These are phyloP conservation scores for Crucihimalaya himalaica DNA, from an alignment of 345 rosid genomes.

Conservation along the genomic window DNA sequence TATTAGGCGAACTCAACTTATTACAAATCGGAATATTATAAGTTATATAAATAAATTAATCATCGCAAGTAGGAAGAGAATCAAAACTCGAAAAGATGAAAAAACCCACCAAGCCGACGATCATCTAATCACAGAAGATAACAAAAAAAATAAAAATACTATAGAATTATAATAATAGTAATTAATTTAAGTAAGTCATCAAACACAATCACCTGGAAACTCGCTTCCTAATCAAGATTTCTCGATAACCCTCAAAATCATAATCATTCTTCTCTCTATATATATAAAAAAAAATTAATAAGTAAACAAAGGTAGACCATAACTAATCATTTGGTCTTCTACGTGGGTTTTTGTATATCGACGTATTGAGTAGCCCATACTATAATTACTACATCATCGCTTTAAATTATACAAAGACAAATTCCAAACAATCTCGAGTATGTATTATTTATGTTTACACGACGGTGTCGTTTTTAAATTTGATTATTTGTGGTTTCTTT, in stretches of 20 bases:
- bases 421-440: slow-evolving; percentile 37
- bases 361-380: slow-evolving; percentile 34
- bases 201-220: slow-evolving; percentile 35
- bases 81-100: slow-evolving; percentile 30
- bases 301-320: slow-evolving; percentile 28
- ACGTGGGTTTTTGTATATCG: slow-evolving; percentile 19
- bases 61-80: slow-evolving; percentile 17
- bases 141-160: no score
- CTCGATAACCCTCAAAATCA: slow-evolving; percentile 26
- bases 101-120: slow-evolving; percentile 26
- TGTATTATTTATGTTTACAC: background rate
- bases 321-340: slow-evolving; percentile 43
- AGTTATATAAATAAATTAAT: background rate
- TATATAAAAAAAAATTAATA: background rate
- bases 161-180: background rate
- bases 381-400: slow-evolving; percentile 7
- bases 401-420: slow-evolving; percentile 36
- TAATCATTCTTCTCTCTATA: background rate
- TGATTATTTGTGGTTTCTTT: slow-evolving; percentile 26
- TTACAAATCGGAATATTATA: slow-evolving; percentile 5
- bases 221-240: slow-evolving; percentile 39
- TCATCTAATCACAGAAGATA: slow-evolving; percentile 39
- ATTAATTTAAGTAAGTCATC: background rate
- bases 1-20: background rate
- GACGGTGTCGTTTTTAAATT: slow-evolving; percentile 27